phyloP scores from a whole-genome alignment of 345 rosid genomes.

The Euclidium syriacum region DNA sequence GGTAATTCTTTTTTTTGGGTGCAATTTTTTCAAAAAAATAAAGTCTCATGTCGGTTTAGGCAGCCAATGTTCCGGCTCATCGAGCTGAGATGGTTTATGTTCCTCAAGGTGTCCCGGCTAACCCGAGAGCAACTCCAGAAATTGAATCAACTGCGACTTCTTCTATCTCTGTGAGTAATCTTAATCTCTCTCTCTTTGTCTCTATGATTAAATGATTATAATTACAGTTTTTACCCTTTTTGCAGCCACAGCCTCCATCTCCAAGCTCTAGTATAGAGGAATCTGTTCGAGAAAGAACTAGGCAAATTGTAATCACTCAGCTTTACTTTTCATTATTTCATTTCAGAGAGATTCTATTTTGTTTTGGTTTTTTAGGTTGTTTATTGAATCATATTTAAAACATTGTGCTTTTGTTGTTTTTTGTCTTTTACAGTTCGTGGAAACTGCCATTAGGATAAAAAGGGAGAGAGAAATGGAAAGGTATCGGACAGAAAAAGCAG shows the following conservation, averaged over 20 bases:
- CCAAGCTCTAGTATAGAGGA: too few relatives aligned
- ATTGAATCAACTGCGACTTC: slow-evolving; percentile 19
- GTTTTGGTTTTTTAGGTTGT: too few relatives aligned
- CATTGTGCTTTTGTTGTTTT: neutral
- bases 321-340: too few relatives aligned
- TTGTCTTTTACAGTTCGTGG: neutral
- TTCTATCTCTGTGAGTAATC: slow-evolving; percentile 9
- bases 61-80: too few relatives aligned
- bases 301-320: slow-evolving; percentile 16
- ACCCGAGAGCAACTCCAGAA: neutral
- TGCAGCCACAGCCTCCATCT: too few relatives aligned
- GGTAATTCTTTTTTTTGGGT: neutral
- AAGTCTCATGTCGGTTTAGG: too few relatives aligned
- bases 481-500: slow-evolving; percentile 2
- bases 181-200: neutral
- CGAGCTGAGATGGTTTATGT: neutral
- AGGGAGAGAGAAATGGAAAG: slow-evolving; percentile 4
- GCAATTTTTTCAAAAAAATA: neutral
- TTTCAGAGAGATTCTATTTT: too few relatives aligned
- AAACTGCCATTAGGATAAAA: too few relatives aligned
- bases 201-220: neutral
- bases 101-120: neutral
- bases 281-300: too few relatives aligned
- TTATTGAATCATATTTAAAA: neutral
- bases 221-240: neutral